Evolutionary conservation across 2,329 filamentous ascomycete species (phyloP), one percentile per base, ranked within the genome.

Genomic region (Diaporthe capsici): DNA sequence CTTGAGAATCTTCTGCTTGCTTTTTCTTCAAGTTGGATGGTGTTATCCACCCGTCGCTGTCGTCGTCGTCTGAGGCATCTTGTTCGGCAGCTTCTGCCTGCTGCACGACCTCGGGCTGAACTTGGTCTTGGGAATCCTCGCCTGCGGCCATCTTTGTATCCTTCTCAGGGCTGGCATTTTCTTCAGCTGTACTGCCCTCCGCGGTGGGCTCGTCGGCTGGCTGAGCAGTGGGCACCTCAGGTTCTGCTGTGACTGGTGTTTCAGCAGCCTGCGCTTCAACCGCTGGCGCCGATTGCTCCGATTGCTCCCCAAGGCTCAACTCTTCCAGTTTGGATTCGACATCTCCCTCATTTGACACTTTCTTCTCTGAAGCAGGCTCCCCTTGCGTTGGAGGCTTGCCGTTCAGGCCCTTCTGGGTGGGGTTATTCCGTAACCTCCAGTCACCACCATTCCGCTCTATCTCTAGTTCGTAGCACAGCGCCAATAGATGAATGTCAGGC

Each of bases 401-500:
- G 82, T 96, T 96, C 74, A 96, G 82, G 1, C 90, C 84, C 83
- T 95, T 96, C 83, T 98, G 95, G 0, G 92, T 94, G 0, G 96
- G 96, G 4, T 90, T 89, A 75, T 90, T 94, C 77, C 96, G 89
- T 83, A 98, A 81, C 76, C 96, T 90, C 94, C 95, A 98, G 82
- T 98, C 93, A 2, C 96, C 96, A n/a, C 92, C 92, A 82, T 98
- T 97, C 75, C 93, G 88, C 86, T 98, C 96, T 80, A 94, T 94
- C 81, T 98, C 96, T n/a, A 98, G 83, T 83, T 99, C 97, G 83
- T 98, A 98, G 1, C 95, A 94, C 74, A 99, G 87, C 12, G 96
- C 97, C 81, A 98, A 87, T 55, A 99, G 90, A 79, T 97, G 94
- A 76, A 98, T 87, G 91, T 99, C 97, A 1, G 95, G 94, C 82